These are phyloP conservation scores for Eimeria necatrix DNA, from an alignment of 169 alveolate species.

Conservation along the genomic window DNA sequence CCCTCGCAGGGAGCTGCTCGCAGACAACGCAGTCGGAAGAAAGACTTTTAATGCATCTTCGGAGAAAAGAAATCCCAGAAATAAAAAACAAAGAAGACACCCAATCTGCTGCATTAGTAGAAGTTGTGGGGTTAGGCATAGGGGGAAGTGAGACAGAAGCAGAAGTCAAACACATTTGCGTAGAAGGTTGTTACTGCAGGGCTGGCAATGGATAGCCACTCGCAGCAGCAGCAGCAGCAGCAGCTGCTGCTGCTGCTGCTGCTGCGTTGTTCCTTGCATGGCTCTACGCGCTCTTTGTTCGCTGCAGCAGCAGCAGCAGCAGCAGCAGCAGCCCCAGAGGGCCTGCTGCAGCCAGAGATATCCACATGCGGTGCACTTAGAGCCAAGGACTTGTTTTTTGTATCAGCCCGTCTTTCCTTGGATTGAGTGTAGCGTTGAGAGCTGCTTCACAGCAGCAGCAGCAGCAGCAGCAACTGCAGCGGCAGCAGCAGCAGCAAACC, in stretches of 20 bases:
- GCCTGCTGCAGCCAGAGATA: background rate
- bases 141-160: constrained; percentile 18
- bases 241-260: background rate
- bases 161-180: background rate
- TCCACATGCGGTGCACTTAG: background rate
- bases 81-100: background rate
- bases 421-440: background rate
- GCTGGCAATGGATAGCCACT: background rate
- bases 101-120: background rate
- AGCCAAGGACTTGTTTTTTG: background rate
- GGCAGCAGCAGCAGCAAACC: background rate
- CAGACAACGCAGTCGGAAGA: background rate
- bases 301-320: background rate
- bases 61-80: background rate
- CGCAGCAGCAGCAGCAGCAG: background rate
- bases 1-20: background rate
- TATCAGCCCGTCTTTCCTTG: background rate
- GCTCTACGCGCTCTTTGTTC: background rate
- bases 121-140: background rate
- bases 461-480: background rate
- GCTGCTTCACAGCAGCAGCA: constrained; percentile 16
- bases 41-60: background rate
- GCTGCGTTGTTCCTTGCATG: background rate
- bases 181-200: constrained; percentile 9
- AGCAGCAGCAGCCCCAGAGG: background rate